Evolutionary conservation across 441 rosid genomes (phyloP).

Genomic region (Manihot esculenta): DNA sequence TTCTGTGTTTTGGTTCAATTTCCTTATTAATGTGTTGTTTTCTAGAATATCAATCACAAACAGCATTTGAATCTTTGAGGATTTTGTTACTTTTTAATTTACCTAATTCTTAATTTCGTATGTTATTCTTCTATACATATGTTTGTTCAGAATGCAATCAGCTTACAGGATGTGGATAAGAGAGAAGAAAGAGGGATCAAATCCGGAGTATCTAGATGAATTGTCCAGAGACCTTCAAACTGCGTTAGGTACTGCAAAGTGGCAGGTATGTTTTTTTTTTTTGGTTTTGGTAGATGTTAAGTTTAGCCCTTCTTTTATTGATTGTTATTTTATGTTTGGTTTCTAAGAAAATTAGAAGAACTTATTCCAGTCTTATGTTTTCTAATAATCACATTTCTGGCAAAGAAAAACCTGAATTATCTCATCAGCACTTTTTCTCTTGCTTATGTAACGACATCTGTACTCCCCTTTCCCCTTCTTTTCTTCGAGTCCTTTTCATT

Average conservation of each 20-base stretch:
- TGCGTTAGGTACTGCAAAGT: constrained; percentile 85
- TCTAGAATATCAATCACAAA: not conserved
- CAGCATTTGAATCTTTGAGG: not conserved
- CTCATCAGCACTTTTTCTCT: not conserved
- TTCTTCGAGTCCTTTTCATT: too few species aligned
- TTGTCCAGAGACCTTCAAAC: constrained; percentile 71
- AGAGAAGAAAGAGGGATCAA: constrained; percentile 46
- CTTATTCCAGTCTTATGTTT: not conserved
- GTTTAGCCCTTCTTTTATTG: not conserved
- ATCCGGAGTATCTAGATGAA: constrained; percentile 38
- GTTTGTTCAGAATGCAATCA: constrained; percentile 71
- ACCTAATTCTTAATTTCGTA: constrained; percentile 6
- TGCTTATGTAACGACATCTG: not conserved
- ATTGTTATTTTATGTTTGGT: not conserved
- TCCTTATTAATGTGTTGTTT: not conserved
- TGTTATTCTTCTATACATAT: constrained; percentile 13
- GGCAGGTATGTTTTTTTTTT: constrained; percentile 61
- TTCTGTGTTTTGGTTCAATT: not conserved
- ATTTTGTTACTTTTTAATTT: not conserved
- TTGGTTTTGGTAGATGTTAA: not conserved
- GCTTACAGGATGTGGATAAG: constrained; percentile 66
- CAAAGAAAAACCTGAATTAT: not conserved
- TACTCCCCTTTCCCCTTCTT: too few species aligned
- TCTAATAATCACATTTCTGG: not conserved
- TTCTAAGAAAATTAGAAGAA: not conserved